phyloP scores from a whole-genome alignment of 2,329 filamentous ascomycete species.

The Teratosphaeria epicoccoides region DNA sequence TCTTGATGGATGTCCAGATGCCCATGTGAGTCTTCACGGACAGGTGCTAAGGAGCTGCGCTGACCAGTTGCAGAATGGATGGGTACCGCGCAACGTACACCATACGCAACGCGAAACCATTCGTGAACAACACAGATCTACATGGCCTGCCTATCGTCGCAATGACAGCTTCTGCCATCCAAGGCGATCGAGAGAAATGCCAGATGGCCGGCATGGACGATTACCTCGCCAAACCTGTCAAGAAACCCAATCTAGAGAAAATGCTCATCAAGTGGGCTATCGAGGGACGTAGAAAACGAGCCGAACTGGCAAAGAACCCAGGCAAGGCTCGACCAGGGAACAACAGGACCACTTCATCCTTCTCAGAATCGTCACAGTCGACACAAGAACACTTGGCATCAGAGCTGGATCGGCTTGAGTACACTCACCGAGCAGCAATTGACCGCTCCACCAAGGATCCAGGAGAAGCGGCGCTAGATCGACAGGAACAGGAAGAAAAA shows the following conservation, averaged over 20 bases:
- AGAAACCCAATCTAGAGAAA: conserved; percentile 54
- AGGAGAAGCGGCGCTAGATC: conserved; percentile 35
- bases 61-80: conserved; percentile 33
- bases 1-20: conserved; percentile 29
- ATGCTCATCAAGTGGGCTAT: conserved; percentile 62
- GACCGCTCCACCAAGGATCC: conserved; percentile 33
- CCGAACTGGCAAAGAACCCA: conserved; percentile 12
- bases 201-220: conserved; percentile 66
- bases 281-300: conserved; percentile 29
- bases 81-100: conserved; percentile 68
- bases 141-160: conserved; percentile 62
- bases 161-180: conserved; percentile 72
- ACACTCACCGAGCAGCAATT: conserved; percentile 29
- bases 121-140: conserved; percentile 44
- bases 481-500: conserved; percentile 45
- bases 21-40: conserved; percentile 28
- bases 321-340: conserved; percentile 10
- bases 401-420: conserved; percentile 26
- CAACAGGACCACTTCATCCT: conserved; percentile 12
- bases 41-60: background rate
- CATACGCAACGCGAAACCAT: conserved; percentile 57
- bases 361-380: conserved; percentile 14
- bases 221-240: conserved; percentile 61
- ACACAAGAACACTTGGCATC: conserved; percentile 24
- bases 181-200: conserved; percentile 66